Evolutionary conservation across 306 rosid species (phyloP).

Genomic region (Sindora glabra): DNA sequence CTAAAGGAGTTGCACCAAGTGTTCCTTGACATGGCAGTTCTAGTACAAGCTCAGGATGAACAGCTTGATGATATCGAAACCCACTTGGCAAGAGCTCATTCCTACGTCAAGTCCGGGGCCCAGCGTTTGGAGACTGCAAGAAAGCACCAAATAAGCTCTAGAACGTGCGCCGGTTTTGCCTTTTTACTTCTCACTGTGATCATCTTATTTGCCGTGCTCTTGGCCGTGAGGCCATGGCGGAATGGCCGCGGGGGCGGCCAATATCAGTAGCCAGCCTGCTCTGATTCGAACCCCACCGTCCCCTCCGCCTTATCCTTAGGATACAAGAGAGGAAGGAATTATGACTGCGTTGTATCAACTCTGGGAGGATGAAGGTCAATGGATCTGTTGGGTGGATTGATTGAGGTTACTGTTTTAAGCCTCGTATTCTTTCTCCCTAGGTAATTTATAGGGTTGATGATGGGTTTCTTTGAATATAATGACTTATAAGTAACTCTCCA

Average conservation of each 20-base stretch:
- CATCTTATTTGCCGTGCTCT: conserved; percentile 48
- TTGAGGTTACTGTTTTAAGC: conserved; percentile 13
- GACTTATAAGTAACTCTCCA: too few species aligned
- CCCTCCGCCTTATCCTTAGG: conserved; percentile 10
- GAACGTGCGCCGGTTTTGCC: conserved; percentile 74
- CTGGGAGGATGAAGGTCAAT: conserved; percentile 3
- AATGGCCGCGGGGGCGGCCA: conserved; percentile 7
- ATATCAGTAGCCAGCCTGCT: conserved; percentile 19
- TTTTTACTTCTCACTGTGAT: conserved; percentile 54
- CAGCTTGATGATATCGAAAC: conserved; percentile 82
- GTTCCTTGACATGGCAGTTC: conserved; percentile 92
- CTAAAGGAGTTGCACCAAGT: conserved; percentile 89
- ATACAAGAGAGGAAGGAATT: background rate
- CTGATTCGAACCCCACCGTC: conserved; percentile 18
- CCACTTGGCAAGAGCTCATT: conserved; percentile 71
- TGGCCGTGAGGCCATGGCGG: conserved; percentile 27
- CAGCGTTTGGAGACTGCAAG: conserved; percentile 58
- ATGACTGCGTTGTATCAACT: background rate
- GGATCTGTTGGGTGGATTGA: conserved; percentile 11
- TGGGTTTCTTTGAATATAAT: background rate
- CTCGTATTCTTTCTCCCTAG: conserved; percentile 24
- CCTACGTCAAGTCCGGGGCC: conserved; percentile 59
- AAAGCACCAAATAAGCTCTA: conserved; percentile 62
- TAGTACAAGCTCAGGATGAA: conserved; percentile 88
- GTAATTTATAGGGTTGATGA: conserved; percentile 7